phyloP scores from a whole-genome alignment of 2,329 filamentous ascomycete genomes.

The Rutstroemia sp. region DNA sequence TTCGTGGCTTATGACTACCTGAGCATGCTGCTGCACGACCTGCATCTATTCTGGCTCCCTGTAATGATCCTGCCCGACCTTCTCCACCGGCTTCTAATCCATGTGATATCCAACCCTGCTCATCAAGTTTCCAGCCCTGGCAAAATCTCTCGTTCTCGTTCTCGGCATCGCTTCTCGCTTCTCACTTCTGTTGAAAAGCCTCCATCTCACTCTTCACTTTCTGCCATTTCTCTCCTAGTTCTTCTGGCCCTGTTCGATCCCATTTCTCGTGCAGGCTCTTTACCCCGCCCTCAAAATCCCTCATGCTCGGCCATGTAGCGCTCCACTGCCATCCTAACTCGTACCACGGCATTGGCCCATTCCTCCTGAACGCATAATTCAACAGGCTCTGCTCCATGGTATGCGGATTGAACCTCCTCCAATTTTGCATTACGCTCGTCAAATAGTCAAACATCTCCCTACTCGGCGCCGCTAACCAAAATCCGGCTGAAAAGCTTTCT shows the following conservation, averaged over 20 bases:
- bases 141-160: not conserved
- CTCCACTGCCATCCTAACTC: conserved; percentile 35
- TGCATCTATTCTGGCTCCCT: too few species aligned
- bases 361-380: conserved; percentile 35
- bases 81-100: too few species aligned
- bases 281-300: conserved; percentile 29
- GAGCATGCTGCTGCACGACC: too few species aligned
- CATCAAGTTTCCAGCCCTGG: too few species aligned
- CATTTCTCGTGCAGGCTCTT: conserved; percentile 34
- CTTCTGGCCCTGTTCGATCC: conserved; percentile 25
- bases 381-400: conserved; percentile 37
- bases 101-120: too few species aligned
- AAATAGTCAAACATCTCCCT: conserved; percentile 33
- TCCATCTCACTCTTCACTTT: conserved; percentile 3
- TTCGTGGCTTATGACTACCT: too few species aligned
- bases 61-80: too few species aligned
- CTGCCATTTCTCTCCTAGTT: conserved; percentile 13
- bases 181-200: not conserved
- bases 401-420: conserved; percentile 32
- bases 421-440: conserved; percentile 30
- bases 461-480: conserved; percentile 33
- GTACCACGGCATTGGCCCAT: conserved; percentile 36
- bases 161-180: not conserved
- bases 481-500: conserved; percentile 11
- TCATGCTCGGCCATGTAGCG: conserved; percentile 32